Percentiles rank a stretch among this genome's conserved stretches.
phyloP scores from a whole-genome alignment of 1,139 yeast genomes.

The Hanseniaspora sp. region DNA sequence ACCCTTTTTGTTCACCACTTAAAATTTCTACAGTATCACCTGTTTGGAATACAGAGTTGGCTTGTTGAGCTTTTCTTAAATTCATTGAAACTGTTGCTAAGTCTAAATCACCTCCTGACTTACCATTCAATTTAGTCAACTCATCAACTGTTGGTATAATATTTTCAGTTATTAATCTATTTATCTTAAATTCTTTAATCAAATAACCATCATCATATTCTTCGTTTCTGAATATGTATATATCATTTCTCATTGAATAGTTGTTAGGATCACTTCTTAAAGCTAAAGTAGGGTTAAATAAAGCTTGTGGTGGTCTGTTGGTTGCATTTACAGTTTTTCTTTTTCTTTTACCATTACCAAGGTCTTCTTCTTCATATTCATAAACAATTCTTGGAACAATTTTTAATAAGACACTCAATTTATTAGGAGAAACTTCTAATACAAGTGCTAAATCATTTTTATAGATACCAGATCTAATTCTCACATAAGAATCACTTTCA shows the following conservation, averaged over 20 bases:
- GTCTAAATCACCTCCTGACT: slow-evolving; percentile 63
- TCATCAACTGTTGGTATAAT: slow-evolving; percentile 85
- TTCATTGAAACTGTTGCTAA: slow-evolving; percentile 75
- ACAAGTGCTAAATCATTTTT: slow-evolving; percentile 89
- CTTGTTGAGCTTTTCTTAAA: slow-evolving; percentile 52
- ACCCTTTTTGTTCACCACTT: slow-evolving; percentile 87
- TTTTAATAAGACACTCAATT: slow-evolving; percentile 83
- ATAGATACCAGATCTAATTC: slow-evolving; percentile 83
- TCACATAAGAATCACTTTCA: slow-evolving; percentile 83
- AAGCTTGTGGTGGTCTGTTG: slow-evolving; percentile 69
- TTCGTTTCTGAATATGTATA: slow-evolving; percentile 69
- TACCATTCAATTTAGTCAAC: slow-evolving; percentile 64
- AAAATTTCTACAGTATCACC: slow-evolving; percentile 90
- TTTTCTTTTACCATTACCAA: slow-evolving; percentile 36
- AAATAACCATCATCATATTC: slow-evolving; percentile 84
- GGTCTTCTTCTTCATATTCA: slow-evolving; percentile 43
- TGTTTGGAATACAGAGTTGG: slow-evolving; percentile 62
- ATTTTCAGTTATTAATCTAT: slow-evolving; percentile 67
- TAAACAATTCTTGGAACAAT: slow-evolving; percentile 89
- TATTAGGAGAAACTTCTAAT: slow-evolving; percentile 86
- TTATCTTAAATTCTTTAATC: slow-evolving; percentile 74
- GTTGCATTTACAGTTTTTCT: slow-evolving; percentile 40
- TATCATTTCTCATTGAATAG: slow-evolving; percentile 54
- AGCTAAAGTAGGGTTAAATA: slow-evolving; percentile 71
- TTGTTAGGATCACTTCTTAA: slow-evolving; percentile 50